A percentile compares a stretch with the other conserved stretches of the same genome.
phyloP scores from a whole-genome alignment of 768 basidiomycete genomes.

The Termitomyces sp. region DNA sequence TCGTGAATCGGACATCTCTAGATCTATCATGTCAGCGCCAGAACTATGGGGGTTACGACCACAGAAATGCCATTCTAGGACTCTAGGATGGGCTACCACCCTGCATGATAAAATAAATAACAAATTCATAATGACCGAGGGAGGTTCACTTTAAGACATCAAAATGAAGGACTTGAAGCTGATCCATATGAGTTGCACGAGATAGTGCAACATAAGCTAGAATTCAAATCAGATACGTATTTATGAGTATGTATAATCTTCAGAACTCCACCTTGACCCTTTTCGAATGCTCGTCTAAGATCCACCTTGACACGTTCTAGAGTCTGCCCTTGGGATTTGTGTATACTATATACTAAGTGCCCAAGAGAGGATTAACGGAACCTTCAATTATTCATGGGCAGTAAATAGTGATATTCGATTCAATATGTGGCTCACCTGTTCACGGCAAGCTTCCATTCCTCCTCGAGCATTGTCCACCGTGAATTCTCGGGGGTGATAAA shows the following conservation, averaged over 20 bases:
- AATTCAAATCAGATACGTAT: too few relatives aligned
- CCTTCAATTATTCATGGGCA: slow-evolving; percentile 28
- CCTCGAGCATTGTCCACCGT: slow-evolving; percentile 61
- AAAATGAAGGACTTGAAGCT: slow-evolving; percentile 65
- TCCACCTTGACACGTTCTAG: slow-evolving; percentile 81
- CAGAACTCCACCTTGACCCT: slow-evolving; percentile 59
- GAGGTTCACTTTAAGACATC: slow-evolving; percentile 48
- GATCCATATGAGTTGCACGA: slow-evolving; percentile 62
- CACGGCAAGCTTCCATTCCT: slow-evolving; percentile 52
- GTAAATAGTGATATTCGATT: neutral
- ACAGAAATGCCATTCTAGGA: slow-evolving; percentile 49
- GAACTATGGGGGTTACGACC: too few relatives aligned
- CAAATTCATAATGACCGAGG: slow-evolving; percentile 1
- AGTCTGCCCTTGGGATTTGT: slow-evolving; percentile 91
- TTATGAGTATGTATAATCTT: neutral
- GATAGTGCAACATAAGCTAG: slow-evolving; percentile 74
- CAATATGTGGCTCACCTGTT: slow-evolving; percentile 39
- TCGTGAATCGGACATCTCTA: neutral
- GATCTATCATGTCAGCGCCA: neutral
- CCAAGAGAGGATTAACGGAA: slow-evolving; percentile 82
- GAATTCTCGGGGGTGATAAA: slow-evolving; percentile 54
- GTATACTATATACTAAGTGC: slow-evolving; percentile 83
- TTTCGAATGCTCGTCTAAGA: slow-evolving; percentile 72
- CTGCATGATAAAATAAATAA: slow-evolving; percentile 30
- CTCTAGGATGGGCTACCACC: slow-evolving; percentile 61